Evolutionary conservation across 805 yeast species (phyloP).

Genomic region (Hanseniaspora clermontiae): DNA sequence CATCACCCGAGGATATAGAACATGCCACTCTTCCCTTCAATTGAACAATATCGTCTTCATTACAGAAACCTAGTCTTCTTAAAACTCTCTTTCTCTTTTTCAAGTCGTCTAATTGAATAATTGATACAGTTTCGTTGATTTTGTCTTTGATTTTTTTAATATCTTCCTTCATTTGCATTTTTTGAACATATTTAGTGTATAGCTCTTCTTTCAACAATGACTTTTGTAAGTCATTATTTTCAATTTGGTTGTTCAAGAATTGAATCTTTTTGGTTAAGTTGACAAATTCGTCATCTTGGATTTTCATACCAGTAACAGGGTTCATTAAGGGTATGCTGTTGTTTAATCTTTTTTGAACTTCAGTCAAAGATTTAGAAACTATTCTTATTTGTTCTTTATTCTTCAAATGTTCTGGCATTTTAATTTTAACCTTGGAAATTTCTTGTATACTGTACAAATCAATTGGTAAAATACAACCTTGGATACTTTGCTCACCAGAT

Average conservation of each 20-base stretch:
- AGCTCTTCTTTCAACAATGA: conserved; percentile 49
- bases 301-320: conserved; percentile 86
- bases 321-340: conserved; percentile 87
- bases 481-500: conserved; percentile 55
- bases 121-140: conserved; percentile 74
- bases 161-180: conserved; percentile 47
- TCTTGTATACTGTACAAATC: conserved; percentile 63
- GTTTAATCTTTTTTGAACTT: conserved; percentile 71
- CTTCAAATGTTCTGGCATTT: conserved; percentile 63
- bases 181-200: conserved; percentile 52
- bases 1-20: conserved; percentile 83
- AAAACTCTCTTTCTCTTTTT: conserved; percentile 86
- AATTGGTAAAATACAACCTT: conserved; percentile 65
- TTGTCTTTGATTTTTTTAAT: conserved; percentile 50
- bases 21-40: conserved; percentile 96
- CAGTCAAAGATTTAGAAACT: conserved; percentile 58
- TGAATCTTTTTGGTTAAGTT: conserved; percentile 63
- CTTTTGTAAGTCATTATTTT: conserved; percentile 53
- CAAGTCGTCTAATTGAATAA: conserved; percentile 85
- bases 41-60: conserved; percentile 80
- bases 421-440: conserved; percentile 69
- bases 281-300: conserved; percentile 67
- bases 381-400: conserved; percentile 49
- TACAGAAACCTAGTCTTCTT: conserved; percentile 80
- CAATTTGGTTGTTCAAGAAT: conserved; percentile 63